A percentile compares a stretch with the other conserved stretches of the same genome.
Conservation (phyloP, 345 rosid species). For the Rhodamnia rubescens region DNA sequence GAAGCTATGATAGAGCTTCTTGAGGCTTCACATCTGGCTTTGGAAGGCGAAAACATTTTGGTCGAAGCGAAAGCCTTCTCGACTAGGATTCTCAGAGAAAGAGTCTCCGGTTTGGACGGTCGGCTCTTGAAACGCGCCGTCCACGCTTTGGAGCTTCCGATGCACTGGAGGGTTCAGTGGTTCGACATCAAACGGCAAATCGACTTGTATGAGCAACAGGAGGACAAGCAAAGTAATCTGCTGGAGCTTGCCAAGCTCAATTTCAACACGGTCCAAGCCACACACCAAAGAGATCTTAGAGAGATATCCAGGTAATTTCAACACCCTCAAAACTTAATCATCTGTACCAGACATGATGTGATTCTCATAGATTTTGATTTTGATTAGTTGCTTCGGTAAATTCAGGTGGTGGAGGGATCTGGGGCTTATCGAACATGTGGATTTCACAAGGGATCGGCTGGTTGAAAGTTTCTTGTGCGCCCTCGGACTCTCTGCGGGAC, state of each 20-base stretch:
- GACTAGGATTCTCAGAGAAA: background rate
- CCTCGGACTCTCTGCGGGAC: constrained; percentile 25
- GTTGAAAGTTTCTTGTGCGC: constrained; percentile 42
- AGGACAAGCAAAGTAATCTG: background rate
- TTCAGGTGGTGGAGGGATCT: constrained; percentile 48
- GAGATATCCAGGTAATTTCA: constrained; percentile 25
- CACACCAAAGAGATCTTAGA: constrained; percentile 32
- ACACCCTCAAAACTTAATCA: too few relatives aligned
- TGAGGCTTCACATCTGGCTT: constrained; percentile 35
- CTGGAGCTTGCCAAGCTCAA: constrained; percentile 30
- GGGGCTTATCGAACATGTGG: constrained; percentile 20
- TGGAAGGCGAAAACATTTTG: constrained; percentile 19
- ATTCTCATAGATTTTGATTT: background rate
- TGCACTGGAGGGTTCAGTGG: constrained; percentile 37
- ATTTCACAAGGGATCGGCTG: constrained; percentile 35
- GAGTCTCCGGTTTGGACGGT: background rate
- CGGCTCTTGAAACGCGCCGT: background rate
- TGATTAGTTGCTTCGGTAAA: background rate
- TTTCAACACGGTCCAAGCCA: constrained; percentile 35
- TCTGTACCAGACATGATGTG: background rate
- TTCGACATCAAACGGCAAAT: constrained; percentile 40
- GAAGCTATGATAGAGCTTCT: constrained; percentile 25
- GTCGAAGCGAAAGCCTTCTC: constrained; percentile 16
- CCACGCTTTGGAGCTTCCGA: constrained; percentile 29
- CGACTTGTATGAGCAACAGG: background rate